A percentile compares a stretch with the other conserved stretches of the same genome.
These are phyloP conservation scores for Suhomyces canberraensis DNA, from an alignment of 805 yeast genomes.

Conservation along the genomic window DNA sequence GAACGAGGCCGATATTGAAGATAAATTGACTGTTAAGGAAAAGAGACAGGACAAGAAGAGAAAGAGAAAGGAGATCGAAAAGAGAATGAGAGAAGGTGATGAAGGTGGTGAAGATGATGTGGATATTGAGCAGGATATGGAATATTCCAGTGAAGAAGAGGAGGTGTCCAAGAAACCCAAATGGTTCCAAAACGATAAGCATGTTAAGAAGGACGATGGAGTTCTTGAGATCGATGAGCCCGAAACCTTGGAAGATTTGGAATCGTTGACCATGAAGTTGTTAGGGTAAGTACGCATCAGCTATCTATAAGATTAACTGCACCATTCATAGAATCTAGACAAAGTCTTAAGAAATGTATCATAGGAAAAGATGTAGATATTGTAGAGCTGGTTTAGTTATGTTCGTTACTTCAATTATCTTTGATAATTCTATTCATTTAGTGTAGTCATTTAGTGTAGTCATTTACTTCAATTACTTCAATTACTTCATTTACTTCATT, in stretches of 20 bases:
- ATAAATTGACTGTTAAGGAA: slow-evolving; percentile 71
- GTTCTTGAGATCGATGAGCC: slow-evolving; percentile 83
- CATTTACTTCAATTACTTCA: too few relatives aligned
- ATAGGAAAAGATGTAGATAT: too few relatives aligned
- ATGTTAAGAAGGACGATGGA: slow-evolving; percentile 22
- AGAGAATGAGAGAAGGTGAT: slow-evolving; percentile 44
- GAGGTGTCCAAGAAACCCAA: slow-evolving; percentile 41
- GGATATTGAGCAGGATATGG: slow-evolving; percentile 49
- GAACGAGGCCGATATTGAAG: slow-evolving; percentile 70
- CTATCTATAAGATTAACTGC: too few relatives aligned
- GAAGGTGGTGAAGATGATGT: slow-evolving; percentile 29
- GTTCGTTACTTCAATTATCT: too few relatives aligned
- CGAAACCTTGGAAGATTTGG: slow-evolving; percentile 88
- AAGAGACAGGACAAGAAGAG: slow-evolving; percentile 88
- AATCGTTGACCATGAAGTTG: slow-evolving; percentile 69
- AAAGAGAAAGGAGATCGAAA: slow-evolving; percentile 76
- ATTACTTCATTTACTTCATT: too few relatives aligned
- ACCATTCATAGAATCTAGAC: too few relatives aligned
- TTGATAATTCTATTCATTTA: too few relatives aligned
- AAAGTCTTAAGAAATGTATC: too few relatives aligned
- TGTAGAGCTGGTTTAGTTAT: too few relatives aligned
- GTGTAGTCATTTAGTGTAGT: too few relatives aligned
- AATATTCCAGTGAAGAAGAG: slow-evolving; percentile 26
- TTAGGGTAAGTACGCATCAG: too few relatives aligned
- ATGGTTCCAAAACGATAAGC: slow-evolving; percentile 45